phyloP scores from a whole-genome alignment of 768 basidiomycete genomes.

The Boletales sp. region DNA sequence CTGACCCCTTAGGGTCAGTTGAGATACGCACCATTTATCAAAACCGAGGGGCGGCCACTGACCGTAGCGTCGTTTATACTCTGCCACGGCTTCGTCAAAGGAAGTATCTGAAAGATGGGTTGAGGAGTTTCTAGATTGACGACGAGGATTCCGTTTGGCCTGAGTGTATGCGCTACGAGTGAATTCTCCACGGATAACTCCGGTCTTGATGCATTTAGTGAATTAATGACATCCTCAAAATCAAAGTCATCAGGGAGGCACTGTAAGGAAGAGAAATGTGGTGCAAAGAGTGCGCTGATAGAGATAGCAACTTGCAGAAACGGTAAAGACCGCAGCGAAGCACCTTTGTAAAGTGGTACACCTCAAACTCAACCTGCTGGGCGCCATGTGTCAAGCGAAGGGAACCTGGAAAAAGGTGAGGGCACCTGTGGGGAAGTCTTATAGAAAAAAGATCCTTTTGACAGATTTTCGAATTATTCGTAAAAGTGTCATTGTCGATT shows the following conservation, averaged over 20 bases:
- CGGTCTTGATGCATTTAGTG: neutral
- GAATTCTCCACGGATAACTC: too few species aligned
- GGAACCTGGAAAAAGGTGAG: too few species aligned
- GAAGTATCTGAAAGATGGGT: conserved; percentile 44
- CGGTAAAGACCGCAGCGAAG: neutral
- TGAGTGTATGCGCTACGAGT: conserved; percentile 18
- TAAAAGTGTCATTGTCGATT: too few species aligned
- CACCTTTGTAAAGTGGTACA: neutral
- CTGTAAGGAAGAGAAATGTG: neutral
- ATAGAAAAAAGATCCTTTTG: too few species aligned
- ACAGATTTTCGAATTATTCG: too few species aligned
- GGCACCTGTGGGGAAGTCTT: too few species aligned
- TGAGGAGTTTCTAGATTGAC: conserved; percentile 36
- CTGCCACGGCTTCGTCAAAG: conserved; percentile 35
- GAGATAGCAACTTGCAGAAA: neutral
- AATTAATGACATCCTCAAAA: neutral
- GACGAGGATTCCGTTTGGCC: conserved; percentile 29
- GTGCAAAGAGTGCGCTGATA: neutral
- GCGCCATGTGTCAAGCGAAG: too few species aligned
- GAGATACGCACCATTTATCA: conserved; percentile 37
- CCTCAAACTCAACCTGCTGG: neutral
- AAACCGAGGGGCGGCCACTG: conserved; percentile 40
- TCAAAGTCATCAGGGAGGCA: neutral
- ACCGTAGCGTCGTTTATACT: conserved; percentile 35
- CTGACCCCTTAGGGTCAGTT: too few species aligned